Percentiles rank a stretch among this genome's conserved stretches.
These are phyloP conservation scores for Scheffersomyces stambukii DNA, from an alignment of 1,139 yeast species.

Conservation along the genomic window DNA sequence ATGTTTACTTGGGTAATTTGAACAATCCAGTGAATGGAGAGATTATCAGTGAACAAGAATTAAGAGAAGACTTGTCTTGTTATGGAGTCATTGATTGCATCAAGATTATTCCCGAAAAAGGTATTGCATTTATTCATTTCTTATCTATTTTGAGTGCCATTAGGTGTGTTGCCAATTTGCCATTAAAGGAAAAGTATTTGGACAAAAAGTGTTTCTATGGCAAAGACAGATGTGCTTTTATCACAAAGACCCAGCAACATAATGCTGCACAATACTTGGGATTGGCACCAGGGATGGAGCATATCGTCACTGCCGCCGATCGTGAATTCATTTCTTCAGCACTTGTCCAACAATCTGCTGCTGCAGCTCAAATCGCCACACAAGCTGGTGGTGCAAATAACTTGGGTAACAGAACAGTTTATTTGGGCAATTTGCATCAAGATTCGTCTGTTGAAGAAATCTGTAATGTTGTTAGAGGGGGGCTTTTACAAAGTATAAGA, in stretches of 20 bases:
- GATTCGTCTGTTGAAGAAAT: conserved; percentile 87
- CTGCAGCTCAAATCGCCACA: conserved; percentile 71
- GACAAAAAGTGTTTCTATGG: conserved; percentile 59
- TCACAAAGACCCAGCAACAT: conserved; percentile 93
- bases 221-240: conserved; percentile 65
- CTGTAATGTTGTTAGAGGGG: conserved; percentile 93
- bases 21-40: conserved; percentile 44
- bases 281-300: conserved; percentile 85
- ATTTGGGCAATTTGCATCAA: conserved; percentile 81
- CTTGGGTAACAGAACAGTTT: conserved; percentile 88
- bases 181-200: conserved; percentile 49
- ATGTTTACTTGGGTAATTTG: conserved; percentile 78
- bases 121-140: conserved; percentile 60
- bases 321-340: conserved; percentile 59
- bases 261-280: conserved; percentile 96
- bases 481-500: conserved; percentile 70
- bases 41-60: conserved; percentile 55
- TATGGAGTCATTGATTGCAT: conserved; percentile 57
- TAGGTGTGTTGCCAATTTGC: conserved; percentile 55
- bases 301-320: conserved; percentile 76
- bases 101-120: conserved; percentile 54
- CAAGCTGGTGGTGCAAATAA: conserved; percentile 75
- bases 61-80: conserved; percentile 44
- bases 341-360: conserved; percentile 62
- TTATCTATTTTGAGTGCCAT: conserved; percentile 55